Evolutionary conservation across 2,329 filamentous ascomycete genomes (phyloP).

Genomic region (Aspergillus pseudoterreus): DNA sequence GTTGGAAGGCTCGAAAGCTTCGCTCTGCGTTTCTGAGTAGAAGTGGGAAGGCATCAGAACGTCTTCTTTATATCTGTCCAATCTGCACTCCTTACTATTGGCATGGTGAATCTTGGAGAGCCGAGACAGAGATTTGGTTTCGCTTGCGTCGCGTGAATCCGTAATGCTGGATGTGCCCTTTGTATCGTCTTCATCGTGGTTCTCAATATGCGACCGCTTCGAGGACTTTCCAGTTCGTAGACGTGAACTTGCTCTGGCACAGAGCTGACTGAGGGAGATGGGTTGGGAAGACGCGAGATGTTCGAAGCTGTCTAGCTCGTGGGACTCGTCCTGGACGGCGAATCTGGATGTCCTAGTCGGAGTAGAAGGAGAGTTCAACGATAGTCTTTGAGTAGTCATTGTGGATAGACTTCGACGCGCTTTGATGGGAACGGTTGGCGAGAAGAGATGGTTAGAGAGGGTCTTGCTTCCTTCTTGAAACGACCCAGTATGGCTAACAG

Average conservation of each 20-base stretch:
- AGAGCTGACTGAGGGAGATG: constrained; percentile 19
- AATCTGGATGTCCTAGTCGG: background rate
- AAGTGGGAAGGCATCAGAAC: background rate
- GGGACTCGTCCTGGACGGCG: background rate
- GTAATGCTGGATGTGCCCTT: constrained; percentile 1
- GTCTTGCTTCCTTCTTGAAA: background rate
- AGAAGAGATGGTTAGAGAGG: background rate
- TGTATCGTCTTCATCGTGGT: constrained; percentile 1
- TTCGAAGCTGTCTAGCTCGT: constrained; percentile 18
- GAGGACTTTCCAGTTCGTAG: constrained; percentile 17
- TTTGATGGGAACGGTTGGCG: background rate
- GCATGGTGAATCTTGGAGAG: constrained; percentile 6
- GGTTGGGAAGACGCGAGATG: constrained; percentile 22
- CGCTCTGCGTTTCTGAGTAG: constrained; percentile 2
- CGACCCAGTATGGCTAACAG: background rate
- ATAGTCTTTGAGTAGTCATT: background rate
- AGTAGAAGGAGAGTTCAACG: background rate
- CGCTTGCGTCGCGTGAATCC: constrained; percentile 1
- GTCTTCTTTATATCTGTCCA: background rate
- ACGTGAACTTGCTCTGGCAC: constrained; percentile 13
- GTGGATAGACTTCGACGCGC: background rate
- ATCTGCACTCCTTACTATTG: constrained; percentile 1
- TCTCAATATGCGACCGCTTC: constrained; percentile 13
- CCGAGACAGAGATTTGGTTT: constrained; percentile 7
- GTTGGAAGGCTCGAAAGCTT: background rate